Percentiles rank a stretch among this genome's conserved stretches.
phyloP scores from a whole-genome alignment of 2,329 filamentous ascomycete species.

The Apiospora saccharicola region DNA sequence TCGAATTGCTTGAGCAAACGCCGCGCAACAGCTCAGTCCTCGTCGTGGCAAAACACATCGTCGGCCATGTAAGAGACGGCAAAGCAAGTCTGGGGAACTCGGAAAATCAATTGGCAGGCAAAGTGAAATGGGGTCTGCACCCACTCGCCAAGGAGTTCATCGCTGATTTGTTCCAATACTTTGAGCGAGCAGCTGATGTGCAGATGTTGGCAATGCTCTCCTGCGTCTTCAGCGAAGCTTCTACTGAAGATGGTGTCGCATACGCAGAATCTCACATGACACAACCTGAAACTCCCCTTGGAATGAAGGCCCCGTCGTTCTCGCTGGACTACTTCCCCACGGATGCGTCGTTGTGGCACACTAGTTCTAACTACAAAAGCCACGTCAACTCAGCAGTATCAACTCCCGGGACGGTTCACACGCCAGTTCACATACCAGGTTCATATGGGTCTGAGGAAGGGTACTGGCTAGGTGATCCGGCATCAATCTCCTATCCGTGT shows the following conservation, averaged over 20 bases:
- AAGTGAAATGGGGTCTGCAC: conserved; percentile 73
- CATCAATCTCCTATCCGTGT: conserved; percentile 65
- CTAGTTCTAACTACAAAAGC: conserved; percentile 55
- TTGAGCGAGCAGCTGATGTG: conserved; percentile 67
- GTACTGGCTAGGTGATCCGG: conserved; percentile 60
- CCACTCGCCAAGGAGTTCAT: conserved; percentile 70
- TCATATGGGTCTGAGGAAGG: conserved; percentile 65
- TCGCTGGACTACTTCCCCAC: conserved; percentile 72
- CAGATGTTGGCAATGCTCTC: conserved; percentile 78
- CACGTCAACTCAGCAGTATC: conserved; percentile 62
- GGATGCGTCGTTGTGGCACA: conserved; percentile 59
- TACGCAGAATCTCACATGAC: conserved; percentile 64
- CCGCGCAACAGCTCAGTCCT: conserved; percentile 67
- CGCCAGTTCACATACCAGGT: conserved; percentile 61
- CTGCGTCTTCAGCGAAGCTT: conserved; percentile 71
- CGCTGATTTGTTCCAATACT: conserved; percentile 68
- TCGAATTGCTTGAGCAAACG: conserved; percentile 67
- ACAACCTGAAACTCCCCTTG: conserved; percentile 67
- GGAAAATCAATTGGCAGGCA: conserved; percentile 54
- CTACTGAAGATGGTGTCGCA: conserved; percentile 61
- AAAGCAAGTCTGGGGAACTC: conserved; percentile 27
- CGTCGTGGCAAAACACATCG: conserved; percentile 71
- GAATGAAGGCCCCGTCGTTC: conserved; percentile 71
- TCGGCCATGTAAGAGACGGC: conserved; percentile 50
- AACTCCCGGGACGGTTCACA: conserved; percentile 64